Evolutionary conservation across 495 filamentous ascomycete genomes (phyloP).

Genomic region (Immersiella caudata): DNA sequence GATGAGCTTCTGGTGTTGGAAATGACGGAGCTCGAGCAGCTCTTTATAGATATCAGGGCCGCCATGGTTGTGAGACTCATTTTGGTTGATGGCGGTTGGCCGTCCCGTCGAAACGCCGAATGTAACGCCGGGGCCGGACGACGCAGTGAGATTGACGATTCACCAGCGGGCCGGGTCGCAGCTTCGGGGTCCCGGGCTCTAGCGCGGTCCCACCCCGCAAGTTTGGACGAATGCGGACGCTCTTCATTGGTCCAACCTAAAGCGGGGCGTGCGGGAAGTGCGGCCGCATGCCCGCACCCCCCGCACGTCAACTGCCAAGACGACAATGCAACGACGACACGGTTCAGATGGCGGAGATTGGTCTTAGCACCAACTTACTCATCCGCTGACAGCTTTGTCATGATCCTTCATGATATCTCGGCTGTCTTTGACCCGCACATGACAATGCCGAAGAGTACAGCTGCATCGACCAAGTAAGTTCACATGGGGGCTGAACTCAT

Average conservation of each 20-base stretch:
- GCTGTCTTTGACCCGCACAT: not conserved
- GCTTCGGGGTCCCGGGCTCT: constrained; percentile 8
- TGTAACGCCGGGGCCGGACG: not conserved
- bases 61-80: not conserved
- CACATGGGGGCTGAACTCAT: too few species aligned
- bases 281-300: not conserved
- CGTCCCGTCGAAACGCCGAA: not conserved
- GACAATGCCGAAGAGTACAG: not conserved
- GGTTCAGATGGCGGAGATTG: not conserved
- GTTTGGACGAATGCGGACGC: not conserved
- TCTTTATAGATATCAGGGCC: not conserved
- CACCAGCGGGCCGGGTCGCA: not conserved
- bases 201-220: not conserved
- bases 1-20: constrained; percentile 6
- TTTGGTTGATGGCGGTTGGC: not conserved
- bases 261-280: not conserved
- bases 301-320: not conserved
- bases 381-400: not conserved
- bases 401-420: not conserved
- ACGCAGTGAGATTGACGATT: not conserved
- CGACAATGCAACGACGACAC: not conserved
- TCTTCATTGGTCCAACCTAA: not conserved
- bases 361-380: not conserved
- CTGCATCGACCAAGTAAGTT: too few species aligned
- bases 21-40: not conserved